Percentiles rank a stretch among this genome's conserved stretches.
These are phyloP conservation scores for Hevea brasiliensis DNA, from an alignment of 345 rosid genomes.

Conservation along the genomic window DNA sequence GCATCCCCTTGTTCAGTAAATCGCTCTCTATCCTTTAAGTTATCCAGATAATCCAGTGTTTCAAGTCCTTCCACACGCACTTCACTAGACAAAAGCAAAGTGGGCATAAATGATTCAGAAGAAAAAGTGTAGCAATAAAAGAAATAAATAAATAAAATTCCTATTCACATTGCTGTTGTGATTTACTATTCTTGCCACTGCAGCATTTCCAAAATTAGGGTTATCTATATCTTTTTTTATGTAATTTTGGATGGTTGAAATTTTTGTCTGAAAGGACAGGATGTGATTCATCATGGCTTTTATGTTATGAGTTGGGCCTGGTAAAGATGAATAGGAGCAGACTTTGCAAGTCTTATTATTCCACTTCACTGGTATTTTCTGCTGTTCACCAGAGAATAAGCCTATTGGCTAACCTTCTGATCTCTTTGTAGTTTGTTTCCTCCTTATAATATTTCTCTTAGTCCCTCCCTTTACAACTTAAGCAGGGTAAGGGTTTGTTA, in stretches of 20 bases:
- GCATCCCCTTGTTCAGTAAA: slow-evolving; percentile 73
- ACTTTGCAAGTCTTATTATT: too few species aligned
- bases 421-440: not conserved
- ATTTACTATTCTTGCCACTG: not conserved
- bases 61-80: slow-evolving; percentile 68
- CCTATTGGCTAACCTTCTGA: not conserved
- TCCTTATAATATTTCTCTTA: too few species aligned
- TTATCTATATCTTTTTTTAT: not conserved
- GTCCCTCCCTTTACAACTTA: too few species aligned
- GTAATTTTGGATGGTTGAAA: not conserved
- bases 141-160: too few species aligned
- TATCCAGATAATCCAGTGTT: slow-evolving; percentile 63
- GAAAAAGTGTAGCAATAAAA: not conserved
- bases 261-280: not conserved
- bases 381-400: not conserved
- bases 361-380: not conserved
- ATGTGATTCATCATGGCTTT: not conserved
- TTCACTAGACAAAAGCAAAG: slow-evolving; percentile 47
- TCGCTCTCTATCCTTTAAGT: slow-evolving; percentile 47
- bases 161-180: not conserved
- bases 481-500: not conserved
- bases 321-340: too few species aligned
- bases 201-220: not conserved
- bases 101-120: not conserved
- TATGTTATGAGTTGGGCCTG: too few species aligned